Conservation (phyloP, 2,329 filamentous ascomycete genomes). For the Aspergillus latus region DNA sequence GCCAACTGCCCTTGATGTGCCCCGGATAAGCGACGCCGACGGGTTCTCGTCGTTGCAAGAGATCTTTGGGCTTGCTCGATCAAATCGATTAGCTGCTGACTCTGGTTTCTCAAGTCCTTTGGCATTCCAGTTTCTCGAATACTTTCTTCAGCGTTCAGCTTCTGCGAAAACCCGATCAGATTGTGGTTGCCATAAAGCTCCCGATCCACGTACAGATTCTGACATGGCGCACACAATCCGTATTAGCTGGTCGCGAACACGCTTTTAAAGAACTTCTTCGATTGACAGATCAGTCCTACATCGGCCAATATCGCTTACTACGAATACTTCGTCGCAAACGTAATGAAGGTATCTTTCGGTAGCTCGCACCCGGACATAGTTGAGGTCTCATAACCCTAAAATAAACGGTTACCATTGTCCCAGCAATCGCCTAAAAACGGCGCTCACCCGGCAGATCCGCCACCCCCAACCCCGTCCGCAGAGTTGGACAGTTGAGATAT, state of each 20-base stretch:
- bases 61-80: neutral
- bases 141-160: constrained; percentile 16
- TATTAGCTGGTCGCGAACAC: too few relatives aligned
- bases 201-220: too few relatives aligned
- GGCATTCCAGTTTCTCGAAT: constrained; percentile 3
- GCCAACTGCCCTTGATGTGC: neutral
- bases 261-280: too few relatives aligned
- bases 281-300: constrained; percentile 17
- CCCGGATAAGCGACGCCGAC: neutral
- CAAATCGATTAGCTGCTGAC: constrained; percentile 5
- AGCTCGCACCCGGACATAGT: constrained; percentile 21
- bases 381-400: constrained; percentile 23
- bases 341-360: constrained; percentile 23
- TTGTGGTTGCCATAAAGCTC: neutral
- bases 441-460: constrained; percentile 24
- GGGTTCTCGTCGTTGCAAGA: neutral
- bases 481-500: constrained; percentile 20
- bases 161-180: constrained; percentile 7
- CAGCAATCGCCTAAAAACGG: too few relatives aligned
- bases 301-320: constrained; percentile 21
- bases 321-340: constrained; percentile 25
- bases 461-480: constrained; percentile 23
- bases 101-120: neutral
- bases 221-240: too few relatives aligned
- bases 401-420: neutral